Evolutionary conservation across 352 stramenopile species (phyloP).

Genomic region (Pythium rishiriense): DNA sequence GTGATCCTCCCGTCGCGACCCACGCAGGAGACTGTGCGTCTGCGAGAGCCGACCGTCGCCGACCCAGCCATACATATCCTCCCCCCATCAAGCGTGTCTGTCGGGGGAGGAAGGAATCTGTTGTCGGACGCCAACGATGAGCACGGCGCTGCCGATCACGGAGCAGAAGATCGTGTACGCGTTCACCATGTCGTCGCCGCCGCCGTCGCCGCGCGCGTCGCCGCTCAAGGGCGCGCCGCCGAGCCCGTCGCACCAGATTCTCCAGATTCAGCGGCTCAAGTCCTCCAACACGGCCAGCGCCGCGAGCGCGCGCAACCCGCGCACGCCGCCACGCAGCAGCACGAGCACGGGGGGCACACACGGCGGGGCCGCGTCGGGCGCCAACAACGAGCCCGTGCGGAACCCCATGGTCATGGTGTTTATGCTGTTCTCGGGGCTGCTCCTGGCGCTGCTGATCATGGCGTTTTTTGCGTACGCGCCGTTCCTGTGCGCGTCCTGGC

Average conservation of each 20-base stretch:
- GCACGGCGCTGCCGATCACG: slow-evolving; percentile 23
- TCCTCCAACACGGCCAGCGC: slow-evolving; percentile 13
- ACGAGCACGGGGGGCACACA: not conserved
- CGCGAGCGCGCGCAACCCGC: slow-evolving; percentile 2
- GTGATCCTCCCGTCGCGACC: too few relatives aligned
- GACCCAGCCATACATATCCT: too few relatives aligned
- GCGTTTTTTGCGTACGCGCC: slow-evolving; percentile 83
- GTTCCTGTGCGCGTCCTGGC: slow-evolving; percentile 75
- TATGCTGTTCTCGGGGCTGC: slow-evolving; percentile 64
- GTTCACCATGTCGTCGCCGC: slow-evolving; percentile 18
- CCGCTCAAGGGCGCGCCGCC: slow-evolving; percentile 8
- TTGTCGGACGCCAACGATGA: slow-evolving; percentile 13
- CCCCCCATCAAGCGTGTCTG: too few relatives aligned
- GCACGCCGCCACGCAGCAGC: slow-evolving; percentile 11
- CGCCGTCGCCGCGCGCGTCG: slow-evolving; percentile 13
- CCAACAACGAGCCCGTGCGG: slow-evolving; percentile 41
- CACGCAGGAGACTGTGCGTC: too few relatives aligned
- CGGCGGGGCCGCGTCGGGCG: not conserved
- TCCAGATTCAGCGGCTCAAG: slow-evolving; percentile 52
- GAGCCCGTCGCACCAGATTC: slow-evolving; percentile 38
- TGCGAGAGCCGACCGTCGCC: too few relatives aligned
- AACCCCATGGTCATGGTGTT: slow-evolving; percentile 72
- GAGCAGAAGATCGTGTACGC: slow-evolving; percentile 25
- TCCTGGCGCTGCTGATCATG: slow-evolving; percentile 69
- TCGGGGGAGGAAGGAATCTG: too few relatives aligned